phyloP scores from a whole-genome alignment of 2,329 filamentous ascomycete species.

The Beauveria varroae region DNA sequence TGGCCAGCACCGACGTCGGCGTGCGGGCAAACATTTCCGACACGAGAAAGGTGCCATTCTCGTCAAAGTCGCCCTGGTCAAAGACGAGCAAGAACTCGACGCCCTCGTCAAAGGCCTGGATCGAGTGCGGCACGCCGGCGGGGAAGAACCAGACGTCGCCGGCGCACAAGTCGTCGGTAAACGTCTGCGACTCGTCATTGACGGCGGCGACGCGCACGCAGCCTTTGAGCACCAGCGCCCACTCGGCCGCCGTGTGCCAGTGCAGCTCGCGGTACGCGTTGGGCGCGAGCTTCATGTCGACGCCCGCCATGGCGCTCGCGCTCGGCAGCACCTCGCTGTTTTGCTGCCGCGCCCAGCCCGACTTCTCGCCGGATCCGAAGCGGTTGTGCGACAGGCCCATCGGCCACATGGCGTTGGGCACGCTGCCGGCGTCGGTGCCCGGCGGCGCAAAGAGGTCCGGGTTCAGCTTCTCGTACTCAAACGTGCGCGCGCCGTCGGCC shows the following conservation, averaged over 20 bases:
- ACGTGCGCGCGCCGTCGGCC: constrained; percentile 44
- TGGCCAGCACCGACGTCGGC: constrained; percentile 45
- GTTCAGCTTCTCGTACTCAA: constrained; percentile 44
- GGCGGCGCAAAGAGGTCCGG: constrained; percentile 48
- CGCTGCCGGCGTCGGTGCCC: constrained; percentile 41
- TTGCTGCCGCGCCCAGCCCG: constrained; percentile 49
- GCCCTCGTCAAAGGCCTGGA: constrained; percentile 48
- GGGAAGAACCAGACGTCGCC: constrained; percentile 51
- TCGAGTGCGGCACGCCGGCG: constrained; percentile 40
- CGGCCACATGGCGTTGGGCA: constrained; percentile 45
- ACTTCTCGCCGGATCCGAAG: constrained; percentile 31
- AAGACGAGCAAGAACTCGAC: constrained; percentile 55
- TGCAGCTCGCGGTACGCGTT: constrained; percentile 56
- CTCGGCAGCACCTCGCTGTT: constrained; percentile 42
- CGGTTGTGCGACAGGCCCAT: constrained; percentile 44
- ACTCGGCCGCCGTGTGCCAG: constrained; percentile 50
- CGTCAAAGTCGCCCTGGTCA: constrained; percentile 49
- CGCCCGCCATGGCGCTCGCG: constrained; percentile 46
- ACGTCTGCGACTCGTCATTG: constrained; percentile 41
- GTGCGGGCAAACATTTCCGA: constrained; percentile 45
- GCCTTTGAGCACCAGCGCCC: constrained; percentile 47
- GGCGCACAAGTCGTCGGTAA: constrained; percentile 39
- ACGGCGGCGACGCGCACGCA: constrained; percentile 44
- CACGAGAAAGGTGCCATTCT: constrained; percentile 52
- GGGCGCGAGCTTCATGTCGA: constrained; percentile 51